Conservation (phyloP, 176 grass and related monocot genomes). For the Oryza australiensis region DNA sequence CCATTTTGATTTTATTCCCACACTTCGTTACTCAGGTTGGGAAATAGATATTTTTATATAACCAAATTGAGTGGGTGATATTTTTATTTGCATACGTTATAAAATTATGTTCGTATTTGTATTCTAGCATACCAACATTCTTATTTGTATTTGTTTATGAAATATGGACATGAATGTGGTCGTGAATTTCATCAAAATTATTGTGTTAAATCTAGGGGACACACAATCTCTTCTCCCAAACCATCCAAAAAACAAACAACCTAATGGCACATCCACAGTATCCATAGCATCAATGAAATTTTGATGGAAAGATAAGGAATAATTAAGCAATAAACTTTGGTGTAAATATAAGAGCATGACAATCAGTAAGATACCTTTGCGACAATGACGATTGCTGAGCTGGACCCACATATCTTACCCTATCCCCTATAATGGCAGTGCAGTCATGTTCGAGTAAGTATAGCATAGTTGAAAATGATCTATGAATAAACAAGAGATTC, state of each 20-base stretch:
- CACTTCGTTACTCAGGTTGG: background rate
- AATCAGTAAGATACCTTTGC: conserved; percentile 50
- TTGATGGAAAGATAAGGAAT: conserved; percentile 17
- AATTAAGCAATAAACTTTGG: conserved; percentile 1
- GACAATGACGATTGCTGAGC: conserved; percentile 46
- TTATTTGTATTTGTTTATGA: background rate
- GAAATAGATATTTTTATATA: background rate
- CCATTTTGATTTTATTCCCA: background rate
- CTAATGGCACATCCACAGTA: background rate
- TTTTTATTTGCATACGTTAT: background rate
- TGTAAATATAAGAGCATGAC: background rate
- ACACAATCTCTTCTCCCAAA: background rate
- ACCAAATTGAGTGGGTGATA: background rate
- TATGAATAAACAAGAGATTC: conserved; percentile 12
- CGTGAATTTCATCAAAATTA: background rate
- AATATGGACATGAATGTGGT: background rate
- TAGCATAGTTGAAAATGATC: conserved; percentile 18
- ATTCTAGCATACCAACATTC: background rate
- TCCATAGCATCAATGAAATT: background rate
- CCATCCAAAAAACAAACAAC: background rate
- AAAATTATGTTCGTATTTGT: background rate
- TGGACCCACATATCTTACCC: conserved; percentile 78
- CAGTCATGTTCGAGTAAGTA: conserved; percentile 13
- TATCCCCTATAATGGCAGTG: conserved; percentile 63
- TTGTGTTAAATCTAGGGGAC: background rate